Base-by-base conservation (phyloP, 2,329 filamentous ascomycete species). In the Microdochium paspali region DNA sequence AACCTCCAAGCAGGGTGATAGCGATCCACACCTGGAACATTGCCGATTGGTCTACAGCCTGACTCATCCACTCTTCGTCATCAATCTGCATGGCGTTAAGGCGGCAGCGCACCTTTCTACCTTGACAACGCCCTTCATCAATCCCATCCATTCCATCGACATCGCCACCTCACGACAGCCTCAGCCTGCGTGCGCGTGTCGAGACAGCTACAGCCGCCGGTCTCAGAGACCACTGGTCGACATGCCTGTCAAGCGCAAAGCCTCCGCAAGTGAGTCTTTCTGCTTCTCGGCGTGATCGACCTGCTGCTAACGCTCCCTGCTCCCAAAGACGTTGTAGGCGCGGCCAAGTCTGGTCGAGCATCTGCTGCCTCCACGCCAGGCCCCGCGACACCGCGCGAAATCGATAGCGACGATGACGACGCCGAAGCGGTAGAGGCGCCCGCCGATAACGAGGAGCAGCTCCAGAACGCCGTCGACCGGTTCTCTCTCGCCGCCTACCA, bases 361-460 rank as follows among this genome's bases (percentile, higher is more conserved):
- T 83, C 79, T 35, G 71, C 70, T 47, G 65, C 73, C 50, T 82
- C 80, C 43, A 84, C 80, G 6, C 80, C 80, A 5, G 79, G 80
- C 45, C 72, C 76, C 18, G 76, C 67, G 24, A 83, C 80, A 24
- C 79, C 79, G 51, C 73, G 75, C 56, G 81, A 77, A 58, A 64
- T 77, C 56, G 76, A 69, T 56, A 78, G 72, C 48, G 69, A 70
- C 59, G 77, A 80, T 53, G 75, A 77, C 52, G 75, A 75, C 24
- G 74, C 76, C 28, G 71, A 66, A 21, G 35, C 35, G n/a, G 12
- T 40, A 7, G 35, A 40, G 35, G 35, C 12, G 15, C 66, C 69
- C 2, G 69, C 72, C 52, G 74, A 79, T 53, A 70, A 73, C 48
- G 73, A 77, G 54, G 69, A 74, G 54, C 68, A 77, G 50, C 68